Conservation (phyloP, 257 asterid species). For the Asclepias syriaca region DNA sequence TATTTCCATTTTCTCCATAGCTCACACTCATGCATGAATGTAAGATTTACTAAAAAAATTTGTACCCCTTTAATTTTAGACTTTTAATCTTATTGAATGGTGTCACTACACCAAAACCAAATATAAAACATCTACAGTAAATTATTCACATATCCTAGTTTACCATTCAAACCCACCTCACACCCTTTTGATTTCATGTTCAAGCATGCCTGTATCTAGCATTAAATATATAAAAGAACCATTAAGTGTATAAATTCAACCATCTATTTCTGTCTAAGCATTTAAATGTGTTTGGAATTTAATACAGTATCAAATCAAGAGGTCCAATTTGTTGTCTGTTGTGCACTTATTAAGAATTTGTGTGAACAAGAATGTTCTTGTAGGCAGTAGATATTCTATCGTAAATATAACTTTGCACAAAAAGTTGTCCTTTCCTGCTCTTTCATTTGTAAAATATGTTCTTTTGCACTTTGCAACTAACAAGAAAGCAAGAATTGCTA, state of each 20-base stretch:
- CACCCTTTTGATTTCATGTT: neutral
- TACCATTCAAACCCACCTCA: neutral
- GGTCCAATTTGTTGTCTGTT: too few relatives aligned
- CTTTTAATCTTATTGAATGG: neutral
- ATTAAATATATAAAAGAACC: neutral
- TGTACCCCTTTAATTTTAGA: neutral
- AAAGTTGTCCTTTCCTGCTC: neutral
- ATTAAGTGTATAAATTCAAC: neutral
- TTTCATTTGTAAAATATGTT: neutral
- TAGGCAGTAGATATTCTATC: neutral
- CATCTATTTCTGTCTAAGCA: too few relatives aligned
- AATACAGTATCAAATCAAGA: too few relatives aligned
- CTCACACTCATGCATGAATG: neutral
- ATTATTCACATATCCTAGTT: neutral
- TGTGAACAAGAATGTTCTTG: too few relatives aligned
- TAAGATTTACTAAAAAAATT: neutral
- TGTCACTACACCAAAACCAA: neutral
- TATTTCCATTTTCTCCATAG: neutral
- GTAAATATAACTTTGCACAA: neutral
- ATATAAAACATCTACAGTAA: neutral
- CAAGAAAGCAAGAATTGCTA: neutral
- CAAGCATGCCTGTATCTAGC: neutral
- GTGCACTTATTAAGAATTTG: too few relatives aligned
- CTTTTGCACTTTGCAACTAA: neutral
- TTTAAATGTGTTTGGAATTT: too few relatives aligned